Conservation (phyloP, 2,329 filamentous ascomycete species). For the Emergomyces africanus region DNA sequence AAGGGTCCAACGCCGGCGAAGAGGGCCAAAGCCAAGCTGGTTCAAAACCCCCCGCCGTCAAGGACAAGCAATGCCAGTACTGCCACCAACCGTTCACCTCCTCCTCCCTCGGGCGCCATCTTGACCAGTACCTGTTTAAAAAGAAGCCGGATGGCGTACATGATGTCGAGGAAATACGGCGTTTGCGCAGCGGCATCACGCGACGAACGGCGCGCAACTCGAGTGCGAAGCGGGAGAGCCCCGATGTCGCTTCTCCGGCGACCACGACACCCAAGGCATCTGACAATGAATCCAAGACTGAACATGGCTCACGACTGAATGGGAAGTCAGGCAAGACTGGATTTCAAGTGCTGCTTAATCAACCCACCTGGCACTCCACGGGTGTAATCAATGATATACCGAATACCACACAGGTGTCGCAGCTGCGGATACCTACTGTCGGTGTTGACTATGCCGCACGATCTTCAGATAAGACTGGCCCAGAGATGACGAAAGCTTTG, state of each 20-base stretch:
- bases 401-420: constrained; percentile 17
- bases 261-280: constrained; percentile 17
- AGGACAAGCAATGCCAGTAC: constrained; percentile 81
- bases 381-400: constrained; percentile 67
- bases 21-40: constrained; percentile 7
- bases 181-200: constrained; percentile 73
- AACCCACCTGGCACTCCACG: constrained; percentile 60
- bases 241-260: constrained; percentile 43
- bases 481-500: constrained; percentile 70
- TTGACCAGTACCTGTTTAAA: constrained; percentile 86
- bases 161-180: constrained; percentile 77
- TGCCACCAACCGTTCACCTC: constrained; percentile 86
- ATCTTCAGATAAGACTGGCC: constrained; percentile 53
- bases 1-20: constrained; percentile 3
- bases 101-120: constrained; percentile 80
- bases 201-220: constrained; percentile 65
- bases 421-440: constrained; percentile 5
- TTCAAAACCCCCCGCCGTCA: constrained; percentile 41
- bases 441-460: constrained; percentile 36
- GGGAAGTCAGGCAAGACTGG: constrained; percentile 23
- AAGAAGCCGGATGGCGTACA: constrained; percentile 92
- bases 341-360: constrained; percentile 41
- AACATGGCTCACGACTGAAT: constrained; percentile 19
- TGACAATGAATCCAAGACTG: not conserved
- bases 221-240: constrained; percentile 42